Conservation (phyloP, 2,329 filamentous ascomycete genomes). For the Ophiostoma pallidulum region DNA sequence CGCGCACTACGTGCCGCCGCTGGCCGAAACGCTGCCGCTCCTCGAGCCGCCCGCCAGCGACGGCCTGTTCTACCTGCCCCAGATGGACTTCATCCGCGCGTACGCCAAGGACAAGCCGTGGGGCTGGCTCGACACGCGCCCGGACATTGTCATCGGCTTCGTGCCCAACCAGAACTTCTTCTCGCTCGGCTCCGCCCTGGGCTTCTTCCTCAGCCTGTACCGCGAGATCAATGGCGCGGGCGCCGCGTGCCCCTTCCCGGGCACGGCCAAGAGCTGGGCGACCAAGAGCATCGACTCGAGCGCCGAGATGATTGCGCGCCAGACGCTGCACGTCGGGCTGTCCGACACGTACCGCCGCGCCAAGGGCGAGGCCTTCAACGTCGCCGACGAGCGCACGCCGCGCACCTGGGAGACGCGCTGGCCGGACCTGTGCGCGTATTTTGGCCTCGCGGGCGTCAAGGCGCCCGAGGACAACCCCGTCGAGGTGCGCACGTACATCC, state of each 20-base stretch:
- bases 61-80: conserved; percentile 32
- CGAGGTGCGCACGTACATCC: conserved; percentile 27
- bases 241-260: conserved; percentile 30
- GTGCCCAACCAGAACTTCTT: conserved; percentile 32
- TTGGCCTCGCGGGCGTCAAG: conserved; percentile 21
- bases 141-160: conserved; percentile 33
- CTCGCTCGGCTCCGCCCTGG: conserved; percentile 28
- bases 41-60: conserved; percentile 27
- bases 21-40: conserved; percentile 24
- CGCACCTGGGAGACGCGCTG: conserved; percentile 20
- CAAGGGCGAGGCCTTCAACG: conserved; percentile 20
- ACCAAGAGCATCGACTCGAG: conserved; percentile 30
- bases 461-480: conserved; percentile 19
- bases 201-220: conserved; percentile 29
- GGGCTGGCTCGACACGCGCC: conserved; percentile 31
- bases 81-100: conserved; percentile 29
- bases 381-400: conserved; percentile 16
- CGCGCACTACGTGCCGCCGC: conserved; percentile 26
- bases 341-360: conserved; percentile 9
- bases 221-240: conserved; percentile 29
- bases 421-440: conserved; percentile 19
- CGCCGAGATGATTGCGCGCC: conserved; percentile 28
- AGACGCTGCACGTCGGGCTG: conserved; percentile 18
- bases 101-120: conserved; percentile 29
- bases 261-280: conserved; percentile 27